These are phyloP conservation scores for Byssochlamys sp. DNA, from an alignment of 2,329 filamentous ascomycete genomes.

Conservation along the genomic window DNA sequence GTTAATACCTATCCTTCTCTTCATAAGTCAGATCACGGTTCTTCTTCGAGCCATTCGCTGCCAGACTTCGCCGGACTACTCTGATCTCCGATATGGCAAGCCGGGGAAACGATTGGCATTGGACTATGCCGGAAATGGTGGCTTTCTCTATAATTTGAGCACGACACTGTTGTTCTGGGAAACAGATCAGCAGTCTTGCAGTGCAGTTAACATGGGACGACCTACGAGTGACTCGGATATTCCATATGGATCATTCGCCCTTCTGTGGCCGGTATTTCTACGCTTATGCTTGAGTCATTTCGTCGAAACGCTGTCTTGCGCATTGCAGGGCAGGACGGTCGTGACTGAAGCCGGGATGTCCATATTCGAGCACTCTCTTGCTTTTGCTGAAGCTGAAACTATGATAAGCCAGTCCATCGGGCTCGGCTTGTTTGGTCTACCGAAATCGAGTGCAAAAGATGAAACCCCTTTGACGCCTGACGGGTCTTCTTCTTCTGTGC, in stretches of 20 bases:
- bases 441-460: constrained; percentile 37
- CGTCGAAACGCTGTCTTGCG: constrained; percentile 76
- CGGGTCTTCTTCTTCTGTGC: constrained; percentile 23
- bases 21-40: constrained; percentile 57
- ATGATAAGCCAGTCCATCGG: constrained; percentile 72
- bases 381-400: constrained; percentile 89
- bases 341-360: constrained; percentile 90
- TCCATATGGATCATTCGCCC: constrained; percentile 65
- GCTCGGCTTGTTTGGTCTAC: constrained; percentile 53
- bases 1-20: constrained; percentile 59
- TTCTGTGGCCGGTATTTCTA: constrained; percentile 46
- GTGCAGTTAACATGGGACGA: constrained; percentile 62
- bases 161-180: constrained; percentile 64
- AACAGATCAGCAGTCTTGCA: constrained; percentile 64
- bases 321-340: constrained; percentile 70
- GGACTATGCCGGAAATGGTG: constrained; percentile 60
- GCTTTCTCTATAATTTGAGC: constrained; percentile 62
- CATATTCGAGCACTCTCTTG: constrained; percentile 87
- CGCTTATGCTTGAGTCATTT: constrained; percentile 65
- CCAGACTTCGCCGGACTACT: constrained; percentile 70
- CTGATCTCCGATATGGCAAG: constrained; percentile 60
- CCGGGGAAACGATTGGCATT: constrained; percentile 55
- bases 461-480: constrained; percentile 33
- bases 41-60: constrained; percentile 82
- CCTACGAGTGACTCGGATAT: constrained; percentile 42